A percentile compares a stretch with the other conserved stretches of the same genome.
These are phyloP conservation scores for Bipolaris cookei DNA, from an alignment of 2,329 filamentous ascomycete species.

Conservation along the genomic window DNA sequence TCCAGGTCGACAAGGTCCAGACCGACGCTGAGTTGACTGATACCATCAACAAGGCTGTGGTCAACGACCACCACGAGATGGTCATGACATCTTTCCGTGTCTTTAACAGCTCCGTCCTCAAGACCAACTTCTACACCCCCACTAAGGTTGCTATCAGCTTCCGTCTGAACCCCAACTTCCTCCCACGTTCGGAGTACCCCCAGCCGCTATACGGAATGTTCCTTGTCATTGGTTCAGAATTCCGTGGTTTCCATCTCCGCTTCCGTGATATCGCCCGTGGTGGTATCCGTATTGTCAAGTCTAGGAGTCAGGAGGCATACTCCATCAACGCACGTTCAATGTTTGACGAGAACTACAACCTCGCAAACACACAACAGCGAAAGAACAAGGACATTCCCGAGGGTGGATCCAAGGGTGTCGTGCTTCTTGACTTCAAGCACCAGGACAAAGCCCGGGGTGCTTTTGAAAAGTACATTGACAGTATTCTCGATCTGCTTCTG, in stretches of 20 bases:
- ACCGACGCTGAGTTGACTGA: constrained; percentile 48
- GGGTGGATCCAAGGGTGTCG: constrained; percentile 96
- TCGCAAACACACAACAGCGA: constrained; percentile 97
- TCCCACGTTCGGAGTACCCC: constrained; percentile 90
- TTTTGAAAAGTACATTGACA: constrained; percentile 99
- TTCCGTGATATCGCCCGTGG: constrained; percentile 97
- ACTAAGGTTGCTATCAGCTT: constrained; percentile 99
- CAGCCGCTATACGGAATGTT: constrained; percentile 98
- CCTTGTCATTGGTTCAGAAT: constrained; percentile 95
- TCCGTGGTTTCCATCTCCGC: constrained; percentile 93
- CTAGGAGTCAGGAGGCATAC: constrained; percentile 93
- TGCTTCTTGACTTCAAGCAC: constrained; percentile 89
- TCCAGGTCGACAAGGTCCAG: constrained; percentile 68
- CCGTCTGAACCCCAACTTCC: constrained; percentile 85
- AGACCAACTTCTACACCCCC: constrained; percentile 97
- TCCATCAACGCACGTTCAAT: constrained; percentile 94
- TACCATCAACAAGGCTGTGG: constrained; percentile 49
- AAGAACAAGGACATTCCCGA: constrained; percentile 99
- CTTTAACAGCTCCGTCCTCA: constrained; percentile 91
- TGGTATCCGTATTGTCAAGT: constrained; percentile 98
- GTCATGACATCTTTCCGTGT: constrained; percentile 96
- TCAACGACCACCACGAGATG: constrained; percentile 95
- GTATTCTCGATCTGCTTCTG: constrained; percentile 91
- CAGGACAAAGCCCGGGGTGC: constrained; percentile 91
- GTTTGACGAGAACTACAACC: constrained; percentile 98